Evolutionary conservation across 108 stramenopile species (phyloP).

Genomic region (Skeletonema menzelii): DNA sequence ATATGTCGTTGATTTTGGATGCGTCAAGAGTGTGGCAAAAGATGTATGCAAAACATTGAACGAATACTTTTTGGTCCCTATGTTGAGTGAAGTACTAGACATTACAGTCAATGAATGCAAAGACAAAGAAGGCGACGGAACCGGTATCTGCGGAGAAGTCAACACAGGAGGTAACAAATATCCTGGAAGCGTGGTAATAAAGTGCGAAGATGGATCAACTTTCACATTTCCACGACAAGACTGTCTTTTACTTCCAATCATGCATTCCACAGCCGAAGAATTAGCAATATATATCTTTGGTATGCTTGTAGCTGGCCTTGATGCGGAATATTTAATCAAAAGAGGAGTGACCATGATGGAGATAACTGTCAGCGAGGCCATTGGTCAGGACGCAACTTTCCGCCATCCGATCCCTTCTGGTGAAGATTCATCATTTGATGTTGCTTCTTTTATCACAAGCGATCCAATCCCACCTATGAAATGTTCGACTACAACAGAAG

Average conservation of each 20-base stretch:
- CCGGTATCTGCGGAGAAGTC: slow-evolving; percentile 24
- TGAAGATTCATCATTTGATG: slow-evolving; percentile 23
- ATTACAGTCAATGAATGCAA: slow-evolving; percentile 53
- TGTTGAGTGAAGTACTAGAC: slow-evolving; percentile 76
- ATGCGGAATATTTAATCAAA: slow-evolving; percentile 58
- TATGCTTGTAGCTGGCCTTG: slow-evolving; percentile 61
- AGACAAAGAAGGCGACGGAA: slow-evolving; percentile 1
- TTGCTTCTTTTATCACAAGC: slow-evolving; percentile 29
- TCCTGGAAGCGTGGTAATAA: slow-evolving; percentile 50
- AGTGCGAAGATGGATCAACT: slow-evolving; percentile 85
- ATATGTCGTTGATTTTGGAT: slow-evolving; percentile 94
- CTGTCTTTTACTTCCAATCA: slow-evolving; percentile 90
- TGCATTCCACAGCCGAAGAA: slow-evolving; percentile 95
- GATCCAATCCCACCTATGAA: slow-evolving; percentile 34
- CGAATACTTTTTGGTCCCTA: slow-evolving; percentile 93
- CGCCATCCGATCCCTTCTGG: slow-evolving; percentile 54
- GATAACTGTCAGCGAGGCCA: slow-evolving; percentile 88
- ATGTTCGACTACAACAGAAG: slow-evolving; percentile 41
- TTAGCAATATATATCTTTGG: slow-evolving; percentile 88
- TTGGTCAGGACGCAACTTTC: slow-evolving; percentile 85
- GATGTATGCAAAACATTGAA: slow-evolving; percentile 88
- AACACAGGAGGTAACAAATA: slow-evolving; percentile 5
- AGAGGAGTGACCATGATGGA: slow-evolving; percentile 89
- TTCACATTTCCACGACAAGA: slow-evolving; percentile 85
- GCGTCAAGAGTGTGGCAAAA: slow-evolving; percentile 81